These are phyloP conservation scores for Davidsoniella australis DNA, from an alignment of 2,329 filamentous ascomycete genomes.

Conservation along the genomic window DNA sequence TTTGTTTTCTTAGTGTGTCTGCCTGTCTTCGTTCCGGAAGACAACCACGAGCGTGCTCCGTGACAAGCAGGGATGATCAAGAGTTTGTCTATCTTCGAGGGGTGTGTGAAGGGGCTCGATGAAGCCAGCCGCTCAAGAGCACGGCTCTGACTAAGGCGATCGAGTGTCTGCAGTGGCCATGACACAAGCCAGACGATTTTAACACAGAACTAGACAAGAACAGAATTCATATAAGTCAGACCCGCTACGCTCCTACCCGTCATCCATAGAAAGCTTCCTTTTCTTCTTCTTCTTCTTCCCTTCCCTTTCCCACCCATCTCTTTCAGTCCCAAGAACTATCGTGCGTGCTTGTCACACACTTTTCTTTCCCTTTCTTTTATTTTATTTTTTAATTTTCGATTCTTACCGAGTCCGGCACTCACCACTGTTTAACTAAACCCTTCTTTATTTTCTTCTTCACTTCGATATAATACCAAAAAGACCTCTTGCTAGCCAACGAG, in stretches of 20 bases:
- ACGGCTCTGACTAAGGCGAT: too few species aligned
- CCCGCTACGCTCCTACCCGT: neutral
- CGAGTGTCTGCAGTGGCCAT: too few species aligned
- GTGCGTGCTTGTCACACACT: conserved; percentile 14
- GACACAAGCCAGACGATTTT: too few species aligned
- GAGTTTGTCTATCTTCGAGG: too few species aligned
- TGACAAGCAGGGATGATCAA: too few species aligned
- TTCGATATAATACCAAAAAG: conserved; percentile 8
- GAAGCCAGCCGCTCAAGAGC: too few species aligned
- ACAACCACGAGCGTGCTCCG: too few species aligned
- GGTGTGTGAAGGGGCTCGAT: too few species aligned
- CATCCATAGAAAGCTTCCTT: neutral
- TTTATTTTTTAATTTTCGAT: conserved; percentile 15
- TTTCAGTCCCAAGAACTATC: conserved; percentile 11
- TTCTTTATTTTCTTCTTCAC: conserved; percentile 6
- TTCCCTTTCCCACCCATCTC: conserved; percentile 14
- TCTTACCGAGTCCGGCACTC: conserved; percentile 16
- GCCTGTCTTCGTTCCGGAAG: too few species aligned
- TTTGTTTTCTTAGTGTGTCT: too few species aligned
- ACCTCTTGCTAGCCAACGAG: neutral
- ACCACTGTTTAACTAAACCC: conserved; percentile 4
- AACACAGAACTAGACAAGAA: neutral
- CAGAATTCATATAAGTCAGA: neutral
- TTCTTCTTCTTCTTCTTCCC: conserved; percentile 15
- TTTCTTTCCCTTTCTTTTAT: conserved; percentile 14